Evolutionary conservation across 2,329 filamentous ascomycete species (phyloP), one percentile per base, ranked within the genome.

Genomic region (Aspergillus sp.): DNA sequence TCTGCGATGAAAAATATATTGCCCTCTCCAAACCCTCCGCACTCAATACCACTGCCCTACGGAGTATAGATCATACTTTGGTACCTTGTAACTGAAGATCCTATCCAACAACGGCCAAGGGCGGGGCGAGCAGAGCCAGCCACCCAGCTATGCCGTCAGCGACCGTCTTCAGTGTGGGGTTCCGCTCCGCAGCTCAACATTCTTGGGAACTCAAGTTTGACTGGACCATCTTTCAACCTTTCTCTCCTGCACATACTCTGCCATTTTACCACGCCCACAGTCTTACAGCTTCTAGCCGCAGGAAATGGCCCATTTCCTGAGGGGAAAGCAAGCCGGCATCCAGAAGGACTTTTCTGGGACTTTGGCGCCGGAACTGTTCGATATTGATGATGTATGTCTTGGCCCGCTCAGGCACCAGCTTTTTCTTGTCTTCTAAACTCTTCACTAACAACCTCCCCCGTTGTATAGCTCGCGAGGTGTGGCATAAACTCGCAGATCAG

Each of bases 321-420:
- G 95, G 75, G 91, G 91, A 70, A 97, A 96, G 84, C 95, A 98
- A 84, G 87, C 92, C 60, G 95, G 95, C 72, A 90, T 99, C 70
- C 90, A 93, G 75, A 91, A 90, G 79, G 95, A 98, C 80, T 85
- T 99, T 68, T 97, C 93, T 56, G 88, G 89, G 19, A 91, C 89
- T 68, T 87, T 98, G 65, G 83, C 87, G 19, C 86, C 92, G 43
- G 91, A 92, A 64, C 81, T 91, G 15, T 97, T 98, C 75, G 82
- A 86, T 62, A 87, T 94, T 25, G 93, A 97, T 74, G 92, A 97
- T 78, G 91, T 87, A 81, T 60, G 78, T 74, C 64, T 69, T 64
- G 66, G 65, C 69, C 66, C 57, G 65, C 64, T 65, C 62, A 67
- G 68, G 67, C 73, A 69, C 62, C 70, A 65, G 54, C 58, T 51